phyloP scores from a whole-genome alignment of 768 basidiomycete genomes.

The Auriscalpium microsporum region DNA sequence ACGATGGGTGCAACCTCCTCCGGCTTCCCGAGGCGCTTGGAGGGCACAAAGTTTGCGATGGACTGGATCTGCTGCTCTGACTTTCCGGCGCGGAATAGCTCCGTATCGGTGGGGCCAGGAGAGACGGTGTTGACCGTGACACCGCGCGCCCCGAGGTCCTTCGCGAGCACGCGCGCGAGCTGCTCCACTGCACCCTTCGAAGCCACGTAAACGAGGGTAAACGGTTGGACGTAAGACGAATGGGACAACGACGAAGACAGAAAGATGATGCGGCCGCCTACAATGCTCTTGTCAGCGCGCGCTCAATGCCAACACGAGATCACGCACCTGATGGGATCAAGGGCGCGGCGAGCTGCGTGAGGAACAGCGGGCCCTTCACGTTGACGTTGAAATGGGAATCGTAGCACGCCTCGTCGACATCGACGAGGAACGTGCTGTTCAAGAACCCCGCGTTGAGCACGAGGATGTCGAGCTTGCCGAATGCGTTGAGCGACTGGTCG shows the following conservation, averaged over 20 bases:
- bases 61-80: slow-evolving; percentile 36
- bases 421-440: slow-evolving; percentile 40
- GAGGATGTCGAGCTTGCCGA: slow-evolving; percentile 49
- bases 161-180: slow-evolving; percentile 46
- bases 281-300: neutral
- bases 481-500: slow-evolving; percentile 37
- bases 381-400: slow-evolving; percentile 45
- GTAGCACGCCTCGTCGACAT: slow-evolving; percentile 46
- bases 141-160: slow-evolving; percentile 44
- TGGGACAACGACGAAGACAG: slow-evolving; percentile 43
- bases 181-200: slow-evolving; percentile 57
- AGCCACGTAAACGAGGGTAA: slow-evolving; percentile 42
- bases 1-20: slow-evolving; percentile 50
- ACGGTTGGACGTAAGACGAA: slow-evolving; percentile 35
- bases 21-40: slow-evolving; percentile 36
- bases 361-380: slow-evolving; percentile 52
- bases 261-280: slow-evolving; percentile 49
- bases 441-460: slow-evolving; percentile 53
- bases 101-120: slow-evolving; percentile 48
- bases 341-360: slow-evolving; percentile 40
- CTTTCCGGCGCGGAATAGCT: slow-evolving; percentile 49
- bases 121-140: slow-evolving; percentile 53
- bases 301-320: too few relatives aligned
- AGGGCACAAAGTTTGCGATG: slow-evolving; percentile 40
- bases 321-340: slow-evolving; percentile 35